Base-by-base conservation (phyloP, 305 asterid genomes). In the Lippia alba region DNA sequence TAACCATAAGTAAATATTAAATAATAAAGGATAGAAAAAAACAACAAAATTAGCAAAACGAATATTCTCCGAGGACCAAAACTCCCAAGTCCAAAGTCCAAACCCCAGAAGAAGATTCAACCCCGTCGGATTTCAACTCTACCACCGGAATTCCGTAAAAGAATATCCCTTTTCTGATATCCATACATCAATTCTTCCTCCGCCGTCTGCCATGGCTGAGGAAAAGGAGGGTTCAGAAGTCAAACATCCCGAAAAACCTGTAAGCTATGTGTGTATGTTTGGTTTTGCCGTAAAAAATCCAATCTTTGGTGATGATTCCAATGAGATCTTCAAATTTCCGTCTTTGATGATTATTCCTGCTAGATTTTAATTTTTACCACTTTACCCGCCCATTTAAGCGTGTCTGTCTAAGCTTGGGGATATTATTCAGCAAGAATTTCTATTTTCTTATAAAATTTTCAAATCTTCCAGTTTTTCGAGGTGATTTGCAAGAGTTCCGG, bases 401-500 rank as follows among this genome's bases (percentile, higher is more conserved):
- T 56, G 6, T 30, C 54, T 8, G 10, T 5, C 36, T 57, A 57
- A 46, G 39, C 24, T 5, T 24, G 16, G 44, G 17, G 67, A 46
- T 56, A 24, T 33, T n/a, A 30, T 20, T 51, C 64, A 24, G 40
- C 59, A 59, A 58, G 34, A 48, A 24, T 9, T 61, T 54, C 1
- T 30, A 1, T 10, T 15, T 60, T 0, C 44, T 36, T 61, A 36
- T 15, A 3, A 9, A 46, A 55, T 46, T 74, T 76, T 56, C 12
- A 6, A 70, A 63, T 63, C 14, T 5, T 66, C 55, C 70, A 89
- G 96, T 85, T 85, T 76, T n/a, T 89, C 70, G 91, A 89, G 83
- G 96, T 89, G 61, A 8, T 74, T 24, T 89, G 96, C 87, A 84
- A 76, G 80, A 84, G 84, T 59, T 85, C 96, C 66, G 83, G 91